Conservation (phyloP, 768 basidiomycete species). For the Collybia sp. region DNA sequence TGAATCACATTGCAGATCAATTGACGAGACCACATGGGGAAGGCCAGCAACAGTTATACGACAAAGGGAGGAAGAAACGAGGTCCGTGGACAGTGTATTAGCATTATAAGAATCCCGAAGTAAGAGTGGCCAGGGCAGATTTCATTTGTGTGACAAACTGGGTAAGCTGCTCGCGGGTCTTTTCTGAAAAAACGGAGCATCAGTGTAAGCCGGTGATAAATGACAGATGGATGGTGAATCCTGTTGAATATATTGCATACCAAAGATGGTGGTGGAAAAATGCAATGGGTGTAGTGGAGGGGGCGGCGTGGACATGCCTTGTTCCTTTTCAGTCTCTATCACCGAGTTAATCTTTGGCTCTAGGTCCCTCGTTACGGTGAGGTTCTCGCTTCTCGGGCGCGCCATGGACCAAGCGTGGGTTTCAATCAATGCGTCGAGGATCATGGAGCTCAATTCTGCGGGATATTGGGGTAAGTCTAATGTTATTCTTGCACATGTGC, state of each 20-base stretch:
- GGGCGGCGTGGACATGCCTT: slow-evolving; percentile 47
- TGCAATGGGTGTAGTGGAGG: slow-evolving; percentile 16
- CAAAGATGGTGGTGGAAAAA: slow-evolving; percentile 18
- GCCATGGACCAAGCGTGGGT: slow-evolving; percentile 38
- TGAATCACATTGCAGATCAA: too few relatives aligned
- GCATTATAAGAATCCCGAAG: slow-evolving; percentile 9
- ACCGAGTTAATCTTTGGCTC: slow-evolving; percentile 29
- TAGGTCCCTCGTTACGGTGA: slow-evolving; percentile 26
- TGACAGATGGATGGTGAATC: slow-evolving; percentile 2
- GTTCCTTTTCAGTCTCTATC: slow-evolving; percentile 36
- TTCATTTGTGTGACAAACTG: slow-evolving; percentile 34
- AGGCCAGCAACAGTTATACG: too few relatives aligned
- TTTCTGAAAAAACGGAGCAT: slow-evolving; percentile 18
- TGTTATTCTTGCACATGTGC: too few relatives aligned
- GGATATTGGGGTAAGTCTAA: too few relatives aligned
- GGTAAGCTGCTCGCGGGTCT: slow-evolving; percentile 29
- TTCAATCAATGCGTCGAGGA: slow-evolving; percentile 34
- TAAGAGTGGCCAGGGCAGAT: slow-evolving; percentile 30
- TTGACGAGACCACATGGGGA: too few relatives aligned
- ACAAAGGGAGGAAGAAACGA: too few relatives aligned
- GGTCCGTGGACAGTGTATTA: too few relatives aligned
- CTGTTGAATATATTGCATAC: slow-evolving; percentile 19
- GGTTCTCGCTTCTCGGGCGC: slow-evolving; percentile 30
- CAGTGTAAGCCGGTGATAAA: neutral
- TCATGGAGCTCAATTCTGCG: slow-evolving; percentile 28